Evolutionary conservation across 352 stramenopile genomes (phyloP).

Genomic region (Phytopythium helicoides): DNA sequence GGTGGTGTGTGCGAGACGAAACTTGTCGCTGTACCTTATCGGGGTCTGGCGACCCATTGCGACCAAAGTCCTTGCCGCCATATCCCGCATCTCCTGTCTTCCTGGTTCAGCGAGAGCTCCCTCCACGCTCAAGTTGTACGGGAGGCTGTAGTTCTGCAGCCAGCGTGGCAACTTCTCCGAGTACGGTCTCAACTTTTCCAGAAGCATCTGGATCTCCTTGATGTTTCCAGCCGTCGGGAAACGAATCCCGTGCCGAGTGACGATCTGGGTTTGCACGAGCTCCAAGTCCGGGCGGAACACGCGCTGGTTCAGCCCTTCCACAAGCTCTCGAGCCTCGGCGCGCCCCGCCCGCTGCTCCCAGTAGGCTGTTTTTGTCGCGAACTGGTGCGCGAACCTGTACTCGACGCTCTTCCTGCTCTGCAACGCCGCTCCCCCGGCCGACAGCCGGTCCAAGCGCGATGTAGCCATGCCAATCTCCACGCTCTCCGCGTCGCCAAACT

Average conservation of each 20-base stretch:
- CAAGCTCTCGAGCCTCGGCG: slow-evolving; percentile 3
- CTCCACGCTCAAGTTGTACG: slow-evolving; percentile 58
- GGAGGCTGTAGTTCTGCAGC: slow-evolving; percentile 61
- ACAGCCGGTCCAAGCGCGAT: neutral
- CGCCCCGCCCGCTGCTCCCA: slow-evolving; percentile 33
- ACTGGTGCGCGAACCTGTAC: slow-evolving; percentile 28
- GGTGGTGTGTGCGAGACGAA: slow-evolving; percentile 50
- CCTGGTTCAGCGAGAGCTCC: slow-evolving; percentile 40
- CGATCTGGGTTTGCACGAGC: slow-evolving; percentile 57
- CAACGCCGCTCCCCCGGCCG: neutral
- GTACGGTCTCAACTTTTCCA: slow-evolving; percentile 42
- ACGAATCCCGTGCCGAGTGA: slow-evolving; percentile 58
- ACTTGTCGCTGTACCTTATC: slow-evolving; percentile 34
- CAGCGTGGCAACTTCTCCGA: slow-evolving; percentile 35
- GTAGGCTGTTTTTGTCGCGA: slow-evolving; percentile 57
- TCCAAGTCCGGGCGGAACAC: slow-evolving; percentile 26
- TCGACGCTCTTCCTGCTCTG: too few relatives aligned
- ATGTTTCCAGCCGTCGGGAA: slow-evolving; percentile 60
- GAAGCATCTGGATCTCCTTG: slow-evolving; percentile 39
- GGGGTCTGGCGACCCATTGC: slow-evolving; percentile 18
- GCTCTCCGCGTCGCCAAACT: neutral
- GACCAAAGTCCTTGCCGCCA: slow-evolving; percentile 24
- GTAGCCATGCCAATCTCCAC: neutral
- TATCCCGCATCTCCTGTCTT: slow-evolving; percentile 28
- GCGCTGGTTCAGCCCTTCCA: neutral